Conservation (phyloP, 1,284 basidiomycete genomes). For the Leccinum ponderosum region DNA sequence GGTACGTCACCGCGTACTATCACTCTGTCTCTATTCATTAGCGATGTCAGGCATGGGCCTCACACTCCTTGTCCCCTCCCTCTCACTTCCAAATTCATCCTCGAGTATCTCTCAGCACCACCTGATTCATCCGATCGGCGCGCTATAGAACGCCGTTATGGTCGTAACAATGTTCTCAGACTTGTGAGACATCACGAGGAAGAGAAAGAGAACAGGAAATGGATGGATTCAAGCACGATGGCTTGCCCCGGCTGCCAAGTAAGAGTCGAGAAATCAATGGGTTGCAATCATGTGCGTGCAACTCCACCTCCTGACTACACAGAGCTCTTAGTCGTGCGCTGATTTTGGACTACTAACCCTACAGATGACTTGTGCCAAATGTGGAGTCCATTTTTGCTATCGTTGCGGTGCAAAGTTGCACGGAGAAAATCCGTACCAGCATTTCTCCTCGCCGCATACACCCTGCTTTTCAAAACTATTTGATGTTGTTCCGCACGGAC, state of each 20-base stretch:
- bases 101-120: conserved; percentile 58
- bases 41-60: conserved; percentile 65
- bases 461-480: conserved; percentile 68
- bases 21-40: background rate
- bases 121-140: conserved; percentile 49
- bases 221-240: conserved; percentile 62
- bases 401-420: conserved; percentile 61
- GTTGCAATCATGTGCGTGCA: conserved; percentile 72
- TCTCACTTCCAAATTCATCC: conserved; percentile 57
- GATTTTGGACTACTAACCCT: background rate
- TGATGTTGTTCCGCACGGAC: conserved; percentile 47
- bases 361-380: conserved; percentile 75
- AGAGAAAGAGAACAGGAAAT: conserved; percentile 64
- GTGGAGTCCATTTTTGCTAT: conserved; percentile 76
- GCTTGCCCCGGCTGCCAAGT: conserved; percentile 71
- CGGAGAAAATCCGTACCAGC: conserved; percentile 59
- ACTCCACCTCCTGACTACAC: background rate
- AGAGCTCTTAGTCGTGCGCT: background rate
- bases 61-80: conserved; percentile 64
- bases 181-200: conserved; percentile 64
- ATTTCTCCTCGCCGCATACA: conserved; percentile 60
- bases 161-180: conserved; percentile 52
- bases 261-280: conserved; percentile 70
- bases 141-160: conserved; percentile 61
- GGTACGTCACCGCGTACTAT: conserved; percentile 43